Percentiles rank a stretch among this genome's conserved stretches.
phyloP scores from a whole-genome alignment of 768 basidiomycete species.

The Trametes cinnabarina region DNA sequence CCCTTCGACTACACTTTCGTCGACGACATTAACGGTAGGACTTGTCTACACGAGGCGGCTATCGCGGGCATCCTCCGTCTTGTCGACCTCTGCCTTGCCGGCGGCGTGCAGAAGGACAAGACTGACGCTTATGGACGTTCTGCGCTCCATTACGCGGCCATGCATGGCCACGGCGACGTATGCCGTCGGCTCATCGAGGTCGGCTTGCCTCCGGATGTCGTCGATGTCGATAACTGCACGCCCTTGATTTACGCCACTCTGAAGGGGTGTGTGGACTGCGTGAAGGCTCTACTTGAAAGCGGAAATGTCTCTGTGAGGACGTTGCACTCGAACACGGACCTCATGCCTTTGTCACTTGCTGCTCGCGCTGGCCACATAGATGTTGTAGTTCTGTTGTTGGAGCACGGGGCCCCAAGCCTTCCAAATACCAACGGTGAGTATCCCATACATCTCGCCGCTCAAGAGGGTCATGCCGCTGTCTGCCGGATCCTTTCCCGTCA shows the following conservation, averaged over 20 bases:
- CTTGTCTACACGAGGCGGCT: slow-evolving; percentile 90
- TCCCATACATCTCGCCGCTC: slow-evolving; percentile 93
- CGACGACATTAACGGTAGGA: slow-evolving; percentile 96
- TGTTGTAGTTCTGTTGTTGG: slow-evolving; percentile 73
- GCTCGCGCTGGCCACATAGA: slow-evolving; percentile 87
- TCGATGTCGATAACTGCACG: slow-evolving; percentile 92
- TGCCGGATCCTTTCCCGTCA: slow-evolving; percentile 72
- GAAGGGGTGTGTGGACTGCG: slow-evolving; percentile 79
- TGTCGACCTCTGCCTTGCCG: slow-evolving; percentile 75
- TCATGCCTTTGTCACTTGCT: slow-evolving; percentile 87
- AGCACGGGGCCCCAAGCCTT: slow-evolving; percentile 71
- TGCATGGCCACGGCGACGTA: slow-evolving; percentile 81
- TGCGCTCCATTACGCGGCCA: slow-evolving; percentile 92
- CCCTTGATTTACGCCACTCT: slow-evolving; percentile 93
- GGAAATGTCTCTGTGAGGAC: slow-evolving; percentile 66
- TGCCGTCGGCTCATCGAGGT: slow-evolving; percentile 75
- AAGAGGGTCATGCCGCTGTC: slow-evolving; percentile 85
- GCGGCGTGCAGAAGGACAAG: slow-evolving; percentile 66
- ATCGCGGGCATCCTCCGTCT: slow-evolving; percentile 78
- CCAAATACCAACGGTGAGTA: slow-evolving; percentile 96
- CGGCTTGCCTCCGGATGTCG: slow-evolving; percentile 58
- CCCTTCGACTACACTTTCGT: slow-evolving; percentile 90
- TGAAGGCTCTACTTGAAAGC: slow-evolving; percentile 75
- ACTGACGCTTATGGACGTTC: slow-evolving; percentile 90
- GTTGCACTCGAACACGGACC: slow-evolving; percentile 56